phyloP scores from a whole-genome alignment of 352 stramenopile species.

The Pythium myriotylum region DNA sequence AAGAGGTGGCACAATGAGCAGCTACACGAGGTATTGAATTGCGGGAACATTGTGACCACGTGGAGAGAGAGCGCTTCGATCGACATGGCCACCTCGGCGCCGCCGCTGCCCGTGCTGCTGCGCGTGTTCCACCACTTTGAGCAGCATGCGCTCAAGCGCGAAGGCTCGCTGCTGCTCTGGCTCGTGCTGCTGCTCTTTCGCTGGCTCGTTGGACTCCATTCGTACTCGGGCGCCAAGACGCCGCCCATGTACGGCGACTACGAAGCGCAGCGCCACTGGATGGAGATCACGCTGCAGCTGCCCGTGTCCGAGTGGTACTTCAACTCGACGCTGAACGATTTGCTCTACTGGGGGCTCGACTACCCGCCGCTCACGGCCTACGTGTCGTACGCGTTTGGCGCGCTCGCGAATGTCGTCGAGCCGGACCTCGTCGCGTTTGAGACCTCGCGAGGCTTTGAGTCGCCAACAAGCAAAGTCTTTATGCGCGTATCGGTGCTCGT shows the following conservation, averaged over 20 bases:
- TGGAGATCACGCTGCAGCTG: constrained; percentile 96
- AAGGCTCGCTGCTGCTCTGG: constrained; percentile 53
- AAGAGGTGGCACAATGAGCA: background rate
- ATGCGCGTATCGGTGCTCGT: constrained; percentile 94
- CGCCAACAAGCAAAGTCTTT: constrained; percentile 78
- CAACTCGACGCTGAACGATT: constrained; percentile 89
- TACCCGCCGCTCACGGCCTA: constrained; percentile 97
- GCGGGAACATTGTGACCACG: background rate
- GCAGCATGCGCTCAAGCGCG: constrained; percentile 46
- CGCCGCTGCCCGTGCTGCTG: constrained; percentile 40
- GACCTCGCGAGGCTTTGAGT: constrained; percentile 86
- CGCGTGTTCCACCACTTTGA: constrained; percentile 56
- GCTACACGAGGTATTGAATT: background rate
- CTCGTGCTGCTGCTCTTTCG: constrained; percentile 62
- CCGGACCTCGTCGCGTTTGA: constrained; percentile 86
- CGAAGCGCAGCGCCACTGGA: constrained; percentile 99
- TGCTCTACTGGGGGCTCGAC: constrained; percentile 98
- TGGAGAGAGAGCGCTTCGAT: too few relatives aligned
- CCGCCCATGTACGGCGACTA: constrained; percentile 95
- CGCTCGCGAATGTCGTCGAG: constrained; percentile 72
- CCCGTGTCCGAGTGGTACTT: constrained; percentile 96
- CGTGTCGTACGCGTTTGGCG: constrained; percentile 84
- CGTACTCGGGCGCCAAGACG: constrained; percentile 78
- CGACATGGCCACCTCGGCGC: too few relatives aligned
- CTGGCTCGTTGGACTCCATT: constrained; percentile 79